phyloP scores from a whole-genome alignment of 805 yeast genomes.

The Zygosaccharomyces lentus region DNA sequence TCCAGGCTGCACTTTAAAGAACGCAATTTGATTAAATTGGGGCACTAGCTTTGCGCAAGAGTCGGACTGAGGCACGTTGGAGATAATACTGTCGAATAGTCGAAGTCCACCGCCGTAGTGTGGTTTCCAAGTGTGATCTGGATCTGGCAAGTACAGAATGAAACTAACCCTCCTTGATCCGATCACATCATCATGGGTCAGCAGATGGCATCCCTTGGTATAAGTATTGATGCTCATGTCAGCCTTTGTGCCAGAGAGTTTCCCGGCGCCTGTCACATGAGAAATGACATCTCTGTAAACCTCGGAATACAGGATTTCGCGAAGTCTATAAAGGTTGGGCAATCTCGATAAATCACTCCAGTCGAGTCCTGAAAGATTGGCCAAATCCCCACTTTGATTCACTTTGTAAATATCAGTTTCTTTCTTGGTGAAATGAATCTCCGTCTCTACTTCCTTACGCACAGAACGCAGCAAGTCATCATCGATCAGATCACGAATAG shows the following conservation, averaged over 20 bases:
- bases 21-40: constrained; percentile 92
- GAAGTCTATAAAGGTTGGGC: constrained; percentile 68
- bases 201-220: constrained; percentile 85
- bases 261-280: constrained; percentile 79
- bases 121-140: constrained; percentile 82
- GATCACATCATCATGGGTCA: constrained; percentile 96
- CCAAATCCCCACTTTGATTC: constrained; percentile 83
- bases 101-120: constrained; percentile 92
- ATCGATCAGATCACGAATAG: constrained; percentile 66
- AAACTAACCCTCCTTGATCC: constrained; percentile 92
- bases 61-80: constrained; percentile 87
- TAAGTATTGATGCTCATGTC: constrained; percentile 92
- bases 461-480: constrained; percentile 75
- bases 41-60: constrained; percentile 68
- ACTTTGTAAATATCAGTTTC: constrained; percentile 97
- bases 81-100: constrained; percentile 77
- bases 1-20: constrained; percentile 95
- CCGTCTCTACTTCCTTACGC: constrained; percentile 73
- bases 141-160: constrained; percentile 88
- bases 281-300: constrained; percentile 77
- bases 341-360: constrained; percentile 67
- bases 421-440: constrained; percentile 87
- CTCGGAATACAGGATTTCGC: constrained; percentile 85
- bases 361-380: constrained; percentile 82
- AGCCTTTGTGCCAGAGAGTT: constrained; percentile 81